These are phyloP conservation scores for Otatea glauca DNA, from an alignment of 176 grass and related monocot species.

Conservation along the genomic window DNA sequence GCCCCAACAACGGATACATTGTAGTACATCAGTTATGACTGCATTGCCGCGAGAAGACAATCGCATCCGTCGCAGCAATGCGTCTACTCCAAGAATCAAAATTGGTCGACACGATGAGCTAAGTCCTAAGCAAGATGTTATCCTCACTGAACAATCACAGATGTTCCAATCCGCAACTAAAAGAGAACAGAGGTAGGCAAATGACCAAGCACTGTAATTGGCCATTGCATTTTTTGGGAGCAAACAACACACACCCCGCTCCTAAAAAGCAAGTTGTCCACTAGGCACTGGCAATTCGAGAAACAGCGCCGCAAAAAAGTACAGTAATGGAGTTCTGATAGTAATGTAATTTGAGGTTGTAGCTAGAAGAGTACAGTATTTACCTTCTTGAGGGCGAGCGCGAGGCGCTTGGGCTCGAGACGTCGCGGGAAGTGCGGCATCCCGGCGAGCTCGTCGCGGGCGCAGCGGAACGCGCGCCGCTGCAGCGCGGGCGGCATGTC, in stretches of 20 bases:
- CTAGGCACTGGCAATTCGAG: neutral
- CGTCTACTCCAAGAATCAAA: neutral
- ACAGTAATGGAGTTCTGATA: neutral
- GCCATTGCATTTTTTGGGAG: slow-evolving; percentile 1
- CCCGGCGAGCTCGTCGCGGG: slow-evolving; percentile 68
- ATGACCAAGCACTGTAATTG: neutral
- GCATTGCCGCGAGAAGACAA: neutral
- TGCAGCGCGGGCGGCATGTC: slow-evolving; percentile 81
- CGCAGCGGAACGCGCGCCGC: slow-evolving; percentile 79
- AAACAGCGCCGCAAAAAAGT: neutral
- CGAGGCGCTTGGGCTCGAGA: slow-evolving; percentile 82
- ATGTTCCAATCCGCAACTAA: neutral
- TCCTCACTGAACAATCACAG: neutral
- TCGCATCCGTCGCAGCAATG: neutral
- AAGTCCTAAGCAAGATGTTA: slow-evolving; percentile 18
- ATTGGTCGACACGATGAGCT: neutral
- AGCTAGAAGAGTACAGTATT: neutral
- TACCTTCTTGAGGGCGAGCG: slow-evolving; percentile 94
- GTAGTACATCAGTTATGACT: slow-evolving; percentile 5
- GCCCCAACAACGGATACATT: neutral
- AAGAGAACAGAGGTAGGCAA: neutral
- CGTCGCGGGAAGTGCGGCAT: slow-evolving; percentile 72
- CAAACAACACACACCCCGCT: neutral
- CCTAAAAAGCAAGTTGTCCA: neutral
- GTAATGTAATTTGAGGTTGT: neutral